Evolutionary conservation across 805 yeast species (phyloP).

Genomic region (Hermanozyma aechmeae): DNA sequence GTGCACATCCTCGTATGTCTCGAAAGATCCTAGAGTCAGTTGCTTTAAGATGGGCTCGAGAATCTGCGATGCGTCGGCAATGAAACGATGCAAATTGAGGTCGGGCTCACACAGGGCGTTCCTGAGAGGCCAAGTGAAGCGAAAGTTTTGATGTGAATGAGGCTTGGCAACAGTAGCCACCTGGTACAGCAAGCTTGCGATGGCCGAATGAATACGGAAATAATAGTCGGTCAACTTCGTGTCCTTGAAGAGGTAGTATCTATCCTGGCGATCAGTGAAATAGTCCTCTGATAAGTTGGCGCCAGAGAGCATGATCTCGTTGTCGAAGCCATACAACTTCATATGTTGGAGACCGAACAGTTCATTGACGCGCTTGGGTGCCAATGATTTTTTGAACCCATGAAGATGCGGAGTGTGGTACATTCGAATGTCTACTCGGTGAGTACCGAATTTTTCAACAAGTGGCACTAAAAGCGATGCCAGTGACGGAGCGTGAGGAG

Average conservation of each 20-base stretch:
- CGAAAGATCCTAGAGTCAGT: conserved; percentile 20
- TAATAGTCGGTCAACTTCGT: conserved; percentile 60
- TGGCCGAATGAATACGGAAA: conserved; percentile 55
- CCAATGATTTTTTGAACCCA: conserved; percentile 52
- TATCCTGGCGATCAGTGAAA: conserved; percentile 89
- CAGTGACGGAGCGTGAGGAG: conserved; percentile 60
- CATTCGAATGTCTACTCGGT: conserved; percentile 69
- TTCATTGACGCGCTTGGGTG: conserved; percentile 85
- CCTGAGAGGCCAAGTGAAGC: conserved; percentile 63
- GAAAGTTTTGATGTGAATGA: conserved; percentile 35
- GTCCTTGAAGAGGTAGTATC: conserved; percentile 70
- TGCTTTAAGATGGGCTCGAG: conserved; percentile 53
- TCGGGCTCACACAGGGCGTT: conserved; percentile 65
- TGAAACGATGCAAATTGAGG: conserved; percentile 39
- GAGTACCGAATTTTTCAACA: conserved; percentile 51
- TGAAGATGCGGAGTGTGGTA: conserved; percentile 83
- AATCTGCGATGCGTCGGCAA: conserved; percentile 45
- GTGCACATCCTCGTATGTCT: conserved; percentile 21
- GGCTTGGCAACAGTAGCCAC: conserved; percentile 35
- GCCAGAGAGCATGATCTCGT: conserved; percentile 80
- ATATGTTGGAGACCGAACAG: conserved; percentile 92
- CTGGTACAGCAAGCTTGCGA: conserved; percentile 64
- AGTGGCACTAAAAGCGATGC: conserved; percentile 67
- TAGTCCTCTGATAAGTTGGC: conserved; percentile 90
- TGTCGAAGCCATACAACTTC: conserved; percentile 93